These are phyloP conservation scores for Bipolaris victoriae DNA, from an alignment of 2,329 filamentous ascomycete species.

Conservation along the genomic window DNA sequence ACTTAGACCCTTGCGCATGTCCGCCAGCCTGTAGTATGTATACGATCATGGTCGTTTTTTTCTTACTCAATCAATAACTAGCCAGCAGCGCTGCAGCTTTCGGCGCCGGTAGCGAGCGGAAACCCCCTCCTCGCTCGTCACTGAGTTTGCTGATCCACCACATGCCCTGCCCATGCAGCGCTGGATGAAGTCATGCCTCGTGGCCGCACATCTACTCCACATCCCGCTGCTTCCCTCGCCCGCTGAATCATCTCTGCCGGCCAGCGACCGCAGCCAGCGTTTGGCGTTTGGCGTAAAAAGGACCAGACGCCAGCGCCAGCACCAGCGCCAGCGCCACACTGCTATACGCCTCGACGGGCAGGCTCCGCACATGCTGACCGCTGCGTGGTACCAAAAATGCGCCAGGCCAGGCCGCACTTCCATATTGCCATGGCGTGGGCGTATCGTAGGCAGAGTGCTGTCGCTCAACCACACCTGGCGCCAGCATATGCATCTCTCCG, in stretches of 20 bases:
- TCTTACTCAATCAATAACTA: constrained; percentile 5
- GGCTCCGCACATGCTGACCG: constrained; percentile 16
- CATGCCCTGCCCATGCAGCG: constrained; percentile 23
- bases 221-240: constrained; percentile 4
- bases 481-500: constrained; percentile 25
- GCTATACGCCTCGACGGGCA: not conserved
- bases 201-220: constrained; percentile 21
- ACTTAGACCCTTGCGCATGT: too few relatives aligned
- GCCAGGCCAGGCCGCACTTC: constrained; percentile 14
- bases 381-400: constrained; percentile 17
- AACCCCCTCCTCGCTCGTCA: constrained; percentile 8
- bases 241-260: constrained; percentile 2
- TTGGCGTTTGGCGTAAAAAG: too few relatives aligned
- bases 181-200: constrained; percentile 32
- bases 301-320: too few relatives aligned
- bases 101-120: constrained; percentile 37
- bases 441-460: constrained; percentile 17
- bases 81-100: constrained; percentile 22
- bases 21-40: not conserved
- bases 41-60: not conserved
- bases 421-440: constrained; percentile 7
- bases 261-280: too few relatives aligned
- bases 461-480: constrained; percentile 19
- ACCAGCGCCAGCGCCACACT: too few relatives aligned
- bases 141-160: constrained; percentile 32